Conservation (phyloP, 2,329 filamentous ascomycete genomes). For the Triangularia verruculosa region DNA sequence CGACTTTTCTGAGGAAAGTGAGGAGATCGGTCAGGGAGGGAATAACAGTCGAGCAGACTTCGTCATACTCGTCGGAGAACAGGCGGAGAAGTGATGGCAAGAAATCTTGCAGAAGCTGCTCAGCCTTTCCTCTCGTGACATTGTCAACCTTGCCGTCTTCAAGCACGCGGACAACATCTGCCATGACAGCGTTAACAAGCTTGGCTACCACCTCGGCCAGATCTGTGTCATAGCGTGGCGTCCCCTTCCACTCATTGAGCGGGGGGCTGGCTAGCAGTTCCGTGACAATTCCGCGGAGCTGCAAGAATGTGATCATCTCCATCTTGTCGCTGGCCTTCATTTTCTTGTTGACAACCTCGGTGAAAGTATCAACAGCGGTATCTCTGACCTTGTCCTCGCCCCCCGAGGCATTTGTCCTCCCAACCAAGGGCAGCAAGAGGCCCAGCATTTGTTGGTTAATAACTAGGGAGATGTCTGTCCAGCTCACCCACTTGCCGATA, state of each 20-base stretch:
- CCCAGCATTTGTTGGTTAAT: constrained; percentile 87
- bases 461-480: constrained; percentile 94
- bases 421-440: constrained; percentile 81
- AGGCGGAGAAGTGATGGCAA: constrained; percentile 85
- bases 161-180: constrained; percentile 82
- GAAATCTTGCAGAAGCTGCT: constrained; percentile 78
- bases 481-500: constrained; percentile 97
- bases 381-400: constrained; percentile 78
- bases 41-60: constrained; percentile 94
- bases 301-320: constrained; percentile 87
- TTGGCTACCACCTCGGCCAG: constrained; percentile 93
- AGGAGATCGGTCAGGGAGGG: constrained; percentile 89
- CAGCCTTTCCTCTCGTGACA: constrained; percentile 69
- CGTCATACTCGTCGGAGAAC: constrained; percentile 97
- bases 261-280: constrained; percentile 83
- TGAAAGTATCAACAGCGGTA: constrained; percentile 90
- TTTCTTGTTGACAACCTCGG: constrained; percentile 95
- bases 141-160: constrained; percentile 64
- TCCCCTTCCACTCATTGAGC: constrained; percentile 73
- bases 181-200: constrained; percentile 84
- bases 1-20: constrained; percentile 81
- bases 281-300: constrained; percentile 77
- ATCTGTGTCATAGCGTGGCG: constrained; percentile 89
- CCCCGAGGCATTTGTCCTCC: constrained; percentile 62
- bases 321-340: constrained; percentile 95